phyloP scores from a whole-genome alignment of 2,329 filamentous ascomycete species.

The Herpotrichia juniperi region DNA sequence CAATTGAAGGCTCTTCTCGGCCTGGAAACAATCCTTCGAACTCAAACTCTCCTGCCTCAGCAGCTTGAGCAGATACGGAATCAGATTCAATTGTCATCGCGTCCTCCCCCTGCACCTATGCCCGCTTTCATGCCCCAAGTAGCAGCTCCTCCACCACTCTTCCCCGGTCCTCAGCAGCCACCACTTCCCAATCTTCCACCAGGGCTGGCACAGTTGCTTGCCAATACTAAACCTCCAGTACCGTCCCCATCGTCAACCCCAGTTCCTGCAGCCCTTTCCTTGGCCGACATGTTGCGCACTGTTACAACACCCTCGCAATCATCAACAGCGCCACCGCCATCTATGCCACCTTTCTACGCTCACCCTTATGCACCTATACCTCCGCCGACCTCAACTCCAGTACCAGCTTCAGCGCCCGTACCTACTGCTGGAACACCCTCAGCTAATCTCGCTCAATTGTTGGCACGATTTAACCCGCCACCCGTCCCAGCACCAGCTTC shows the following conservation, averaged over 20 bases:
- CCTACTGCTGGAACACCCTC: slow-evolving; percentile 28
- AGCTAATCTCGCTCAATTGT: slow-evolving; percentile 36
- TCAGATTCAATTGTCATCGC: slow-evolving; percentile 78
- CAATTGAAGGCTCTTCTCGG: slow-evolving; percentile 85
- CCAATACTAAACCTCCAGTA: slow-evolving; percentile 27
- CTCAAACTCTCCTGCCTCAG: slow-evolving; percentile 76
- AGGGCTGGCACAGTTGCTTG: slow-evolving; percentile 35
- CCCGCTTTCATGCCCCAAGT: slow-evolving; percentile 39
- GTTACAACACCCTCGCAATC: slow-evolving; percentile 34
- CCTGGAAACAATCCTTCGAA: slow-evolving; percentile 80
- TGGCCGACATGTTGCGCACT: slow-evolving; percentile 37
- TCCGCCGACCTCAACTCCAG: slow-evolving; percentile 25
- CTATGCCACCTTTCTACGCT: slow-evolving; percentile 30
- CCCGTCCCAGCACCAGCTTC: slow-evolving; percentile 18
- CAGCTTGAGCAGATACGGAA: slow-evolving; percentile 84
- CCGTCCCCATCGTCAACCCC: slow-evolving; percentile 23
- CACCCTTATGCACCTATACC: slow-evolving; percentile 26
- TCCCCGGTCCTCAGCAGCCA: slow-evolving; percentile 33
- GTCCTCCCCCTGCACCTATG: slow-evolving; percentile 59
- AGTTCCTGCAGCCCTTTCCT: slow-evolving; percentile 23
- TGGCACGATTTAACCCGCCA: slow-evolving; percentile 39
- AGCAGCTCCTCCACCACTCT: slow-evolving; percentile 35
- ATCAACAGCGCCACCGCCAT: slow-evolving; percentile 24
- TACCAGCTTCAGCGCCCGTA: slow-evolving; percentile 12
- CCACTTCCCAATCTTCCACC: slow-evolving; percentile 24